Evolutionary conservation across 331 rosid species (phyloP).

Genomic region (Pyracantha coccinea): DNA sequence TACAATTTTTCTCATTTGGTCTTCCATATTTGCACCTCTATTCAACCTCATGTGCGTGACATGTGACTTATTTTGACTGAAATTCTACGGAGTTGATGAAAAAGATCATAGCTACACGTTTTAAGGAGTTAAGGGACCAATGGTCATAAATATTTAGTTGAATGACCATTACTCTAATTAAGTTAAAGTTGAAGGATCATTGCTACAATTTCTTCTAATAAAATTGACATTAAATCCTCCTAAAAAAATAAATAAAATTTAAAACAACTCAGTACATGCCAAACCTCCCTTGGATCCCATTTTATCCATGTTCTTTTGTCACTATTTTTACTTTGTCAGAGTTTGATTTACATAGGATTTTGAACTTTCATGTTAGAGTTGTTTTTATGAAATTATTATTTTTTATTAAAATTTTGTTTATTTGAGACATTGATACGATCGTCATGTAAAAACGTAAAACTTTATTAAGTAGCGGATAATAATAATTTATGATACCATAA

Average conservation of each 20-base stretch:
- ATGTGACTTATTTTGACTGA: too few relatives aligned
- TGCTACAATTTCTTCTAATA: too few relatives aligned
- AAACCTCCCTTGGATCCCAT: not conserved
- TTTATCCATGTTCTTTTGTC: not conserved
- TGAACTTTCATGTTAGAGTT: not conserved
- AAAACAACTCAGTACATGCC: not conserved
- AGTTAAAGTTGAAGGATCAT: rapidly evolving
- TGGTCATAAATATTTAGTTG: too few relatives aligned
- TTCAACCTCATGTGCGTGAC: too few relatives aligned
- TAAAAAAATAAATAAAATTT: not conserved
- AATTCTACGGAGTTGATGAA: too few relatives aligned
- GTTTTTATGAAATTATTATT: not conserved
- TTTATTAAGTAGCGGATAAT: too few relatives aligned
- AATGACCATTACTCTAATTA: too few relatives aligned
- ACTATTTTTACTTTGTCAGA: not conserved
- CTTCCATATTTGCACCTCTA: too few relatives aligned
- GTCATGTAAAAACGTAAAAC: not conserved
- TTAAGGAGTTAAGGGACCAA: too few relatives aligned
- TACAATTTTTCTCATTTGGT: too few relatives aligned
- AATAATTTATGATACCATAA: not conserved
- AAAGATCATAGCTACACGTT: too few relatives aligned
- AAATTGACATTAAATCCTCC: not conserved
- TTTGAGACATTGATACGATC: not conserved
- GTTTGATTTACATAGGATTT: not conserved
- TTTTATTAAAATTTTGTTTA: not conserved